phyloP scores from a whole-genome alignment of 345 rosid species.

The Hypericum perforatum region DNA sequence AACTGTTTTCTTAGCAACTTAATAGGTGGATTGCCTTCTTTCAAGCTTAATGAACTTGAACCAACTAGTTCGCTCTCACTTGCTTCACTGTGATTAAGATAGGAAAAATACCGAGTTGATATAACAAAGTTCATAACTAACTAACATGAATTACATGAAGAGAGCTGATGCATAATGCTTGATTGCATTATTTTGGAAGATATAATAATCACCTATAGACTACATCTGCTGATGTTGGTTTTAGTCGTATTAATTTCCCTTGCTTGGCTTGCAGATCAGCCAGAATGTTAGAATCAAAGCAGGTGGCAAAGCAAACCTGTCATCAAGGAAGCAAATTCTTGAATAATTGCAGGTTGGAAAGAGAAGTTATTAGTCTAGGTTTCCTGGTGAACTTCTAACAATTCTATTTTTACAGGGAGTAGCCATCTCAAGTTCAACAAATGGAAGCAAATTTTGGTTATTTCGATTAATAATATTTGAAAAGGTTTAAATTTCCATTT shows the following conservation, averaged over 20 bases:
- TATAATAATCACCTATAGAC: slow-evolving; percentile 49
- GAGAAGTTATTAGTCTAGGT: too few species aligned
- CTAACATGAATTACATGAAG: neutral
- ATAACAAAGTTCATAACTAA: neutral
- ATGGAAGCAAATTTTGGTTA: too few species aligned
- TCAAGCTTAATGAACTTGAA: slow-evolving; percentile 39
- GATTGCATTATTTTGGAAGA: slow-evolving; percentile 9
- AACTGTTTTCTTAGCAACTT: slow-evolving; percentile 69
- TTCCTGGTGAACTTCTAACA: too few species aligned
- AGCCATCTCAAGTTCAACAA: too few species aligned
- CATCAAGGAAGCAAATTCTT: slow-evolving; percentile 14
- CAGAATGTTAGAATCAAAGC: slow-evolving; percentile 81
- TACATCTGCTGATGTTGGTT: slow-evolving; percentile 75
- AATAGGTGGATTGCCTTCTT: slow-evolving; percentile 36
- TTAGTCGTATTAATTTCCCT: slow-evolving; percentile 61
- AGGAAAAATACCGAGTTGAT: slow-evolving; percentile 1
- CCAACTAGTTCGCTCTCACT: slow-evolving; percentile 41
- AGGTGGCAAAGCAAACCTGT: slow-evolving; percentile 98
- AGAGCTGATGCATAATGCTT: neutral
- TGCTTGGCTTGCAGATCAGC: slow-evolving; percentile 58
- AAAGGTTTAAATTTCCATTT: slow-evolving; percentile 5
- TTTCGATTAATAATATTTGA: too few species aligned
- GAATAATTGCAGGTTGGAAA: slow-evolving; percentile 3
- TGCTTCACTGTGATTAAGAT: slow-evolving; percentile 45
- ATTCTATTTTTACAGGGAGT: too few species aligned